Percentiles rank a stretch among this genome's conserved stretches.
Evolutionary conservation across 2,329 filamentous ascomycete species (phyloP).

Genomic region (Arthrobotrys sphaeroides): DNA sequence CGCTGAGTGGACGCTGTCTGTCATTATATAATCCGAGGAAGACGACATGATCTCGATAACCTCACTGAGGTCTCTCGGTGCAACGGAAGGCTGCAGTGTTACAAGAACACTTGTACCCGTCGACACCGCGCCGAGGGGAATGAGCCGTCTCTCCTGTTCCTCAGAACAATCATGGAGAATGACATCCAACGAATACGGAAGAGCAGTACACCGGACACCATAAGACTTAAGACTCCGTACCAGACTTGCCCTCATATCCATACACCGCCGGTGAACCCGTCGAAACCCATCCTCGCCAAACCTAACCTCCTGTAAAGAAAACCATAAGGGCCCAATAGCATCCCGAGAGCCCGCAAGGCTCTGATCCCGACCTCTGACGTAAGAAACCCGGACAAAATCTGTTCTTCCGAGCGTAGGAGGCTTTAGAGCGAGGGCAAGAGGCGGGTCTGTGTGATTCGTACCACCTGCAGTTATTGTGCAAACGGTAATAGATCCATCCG

Average conservation of each 20-base stretch:
- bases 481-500: not conserved
- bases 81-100: slow-evolving; percentile 15
- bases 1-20: not conserved
- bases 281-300: slow-evolving; percentile 23
- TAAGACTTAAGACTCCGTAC: not conserved
- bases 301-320: slow-evolving; percentile 32
- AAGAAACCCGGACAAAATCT: not conserved
- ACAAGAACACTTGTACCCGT: not conserved
- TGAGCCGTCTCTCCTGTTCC: not conserved
- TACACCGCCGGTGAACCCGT: not conserved
- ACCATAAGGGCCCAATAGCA: slow-evolving; percentile 14
- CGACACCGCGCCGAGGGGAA: slow-evolving; percentile 6
- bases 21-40: not conserved
- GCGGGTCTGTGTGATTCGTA: slow-evolving; percentile 9
- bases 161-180: not conserved
- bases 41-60: not conserved
- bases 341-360: slow-evolving; percentile 33
- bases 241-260: not conserved
- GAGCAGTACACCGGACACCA: not conserved
- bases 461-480: slow-evolving; percentile 28
- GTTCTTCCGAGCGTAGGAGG: slow-evolving; percentile 10
- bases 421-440: slow-evolving; percentile 3
- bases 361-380: slow-evolving; percentile 12
- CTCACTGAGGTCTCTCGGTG: not conserved
- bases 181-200: slow-evolving; percentile 15